Evolutionary conservation across 2,329 filamentous ascomycete genomes (phyloP), one percentile per base, ranked within the genome.

Genomic region (Aspergillus pseudoglaucus): DNA sequence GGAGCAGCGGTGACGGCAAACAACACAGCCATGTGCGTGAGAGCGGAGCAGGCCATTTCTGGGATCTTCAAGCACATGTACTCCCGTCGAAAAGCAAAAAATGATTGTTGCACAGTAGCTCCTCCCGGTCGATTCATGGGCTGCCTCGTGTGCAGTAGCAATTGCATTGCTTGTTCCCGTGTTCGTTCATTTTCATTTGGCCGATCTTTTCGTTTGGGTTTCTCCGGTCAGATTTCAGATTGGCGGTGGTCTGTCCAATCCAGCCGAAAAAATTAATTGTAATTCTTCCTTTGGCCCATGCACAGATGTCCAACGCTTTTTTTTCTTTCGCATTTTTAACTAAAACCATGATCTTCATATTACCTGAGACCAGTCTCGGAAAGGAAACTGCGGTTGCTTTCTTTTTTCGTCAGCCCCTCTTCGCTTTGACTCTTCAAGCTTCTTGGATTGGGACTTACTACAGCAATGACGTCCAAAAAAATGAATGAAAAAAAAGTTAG

Each of bases 241-340:
- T 38, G 39, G 47, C 50, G 49, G 51, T 35, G 54, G 49, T 46
- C 38, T 23, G 44, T 35, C 22, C 9, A 40, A 18, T 40, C 38
- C 9, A 17, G 20, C 17, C 40, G 40, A 15, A 35, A 45, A 17
- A 40, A 44, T 39, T 43, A 47, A 43, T 47, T 33, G 18, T 27
- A 18, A 30, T 45, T 33, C 40, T 53, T 60, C 53, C 46, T 54
- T 55, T 48, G 51, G 53, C 49, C 50, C 56, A 66, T 65, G 62
- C 63, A 65, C 39, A 60, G 61, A 52, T 66, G 62, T 67, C 62
- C 59, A 63, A 67, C 55, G 37, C 37, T 17, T 39, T 17, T 52
- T 46, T 46, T 47, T 41, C 47, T 51, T 56, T 53, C 48, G 25
- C 3, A 9, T 27, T 10, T 27, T 27, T 10, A 10, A 10, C 25